Percentiles rank a stretch among this genome's conserved stretches.
phyloP scores from a whole-genome alignment of 2,329 filamentous ascomycete genomes.

The Trichoderma hamatum region DNA sequence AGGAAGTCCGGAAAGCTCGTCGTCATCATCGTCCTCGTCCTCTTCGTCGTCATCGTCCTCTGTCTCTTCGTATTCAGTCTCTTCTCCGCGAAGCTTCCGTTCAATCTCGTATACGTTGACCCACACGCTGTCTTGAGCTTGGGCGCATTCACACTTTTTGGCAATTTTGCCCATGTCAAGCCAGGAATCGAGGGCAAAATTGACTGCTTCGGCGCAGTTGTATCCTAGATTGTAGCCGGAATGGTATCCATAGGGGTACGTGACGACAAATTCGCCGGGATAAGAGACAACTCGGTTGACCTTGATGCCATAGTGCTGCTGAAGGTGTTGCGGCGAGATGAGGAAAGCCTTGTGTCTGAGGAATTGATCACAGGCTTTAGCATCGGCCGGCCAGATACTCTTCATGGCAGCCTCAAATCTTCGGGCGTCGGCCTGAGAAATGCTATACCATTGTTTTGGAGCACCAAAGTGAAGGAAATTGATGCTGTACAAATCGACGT shows the following conservation, averaged over 20 bases:
- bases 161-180: constrained; percentile 92
- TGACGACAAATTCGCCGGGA: constrained; percentile 97
- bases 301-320: constrained; percentile 88
- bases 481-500: constrained; percentile 98
- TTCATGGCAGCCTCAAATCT: constrained; percentile 95
- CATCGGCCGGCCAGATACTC: constrained; percentile 90
- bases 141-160: constrained; percentile 93
- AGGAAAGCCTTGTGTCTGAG: constrained; percentile 96
- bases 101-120: constrained; percentile 96
- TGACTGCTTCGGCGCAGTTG: constrained; percentile 98
- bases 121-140: constrained; percentile 97
- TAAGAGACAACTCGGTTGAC: constrained; percentile 96
- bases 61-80: constrained; percentile 80
- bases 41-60: constrained; percentile 69
- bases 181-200: constrained; percentile 96
- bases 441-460: constrained; percentile 99
- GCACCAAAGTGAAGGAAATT: constrained; percentile 99
- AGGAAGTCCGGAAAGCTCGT: constrained; percentile 68
- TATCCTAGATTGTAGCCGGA: constrained; percentile 98
- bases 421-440: constrained; percentile 90
- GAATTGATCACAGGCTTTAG: constrained; percentile 95
- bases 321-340: constrained; percentile 86
- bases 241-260: constrained; percentile 97
- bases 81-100: constrained; percentile 87
- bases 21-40: constrained; percentile 60